phyloP scores from a whole-genome alignment of 1,139 yeast species.

The Trichomonascaceae sp. region DNA sequence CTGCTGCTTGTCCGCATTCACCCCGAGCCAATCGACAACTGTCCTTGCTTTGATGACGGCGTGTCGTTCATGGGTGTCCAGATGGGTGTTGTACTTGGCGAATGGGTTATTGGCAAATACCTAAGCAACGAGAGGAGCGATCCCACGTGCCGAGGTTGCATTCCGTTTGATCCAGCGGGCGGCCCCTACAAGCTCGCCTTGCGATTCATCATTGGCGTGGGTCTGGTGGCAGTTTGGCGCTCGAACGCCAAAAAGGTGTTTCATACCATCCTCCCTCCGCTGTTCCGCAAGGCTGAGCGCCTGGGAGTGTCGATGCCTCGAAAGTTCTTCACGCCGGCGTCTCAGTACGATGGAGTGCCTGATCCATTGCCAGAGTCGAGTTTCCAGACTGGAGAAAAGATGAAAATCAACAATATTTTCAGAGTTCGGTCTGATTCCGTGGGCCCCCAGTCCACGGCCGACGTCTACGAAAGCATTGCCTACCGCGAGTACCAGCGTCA shows the following conservation, averaged over 20 bases:
- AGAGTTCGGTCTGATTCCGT: constrained; percentile 27
- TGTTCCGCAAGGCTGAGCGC: constrained; percentile 24
- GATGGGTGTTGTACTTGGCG: constrained; percentile 54
- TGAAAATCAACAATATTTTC: constrained; percentile 18
- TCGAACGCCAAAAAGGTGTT: constrained; percentile 49
- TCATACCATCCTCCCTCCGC: constrained; percentile 31
- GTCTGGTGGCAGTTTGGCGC: constrained; percentile 57
- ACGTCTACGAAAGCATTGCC: constrained; percentile 29
- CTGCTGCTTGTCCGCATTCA: constrained; percentile 41
- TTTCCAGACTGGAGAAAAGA: constrained; percentile 19
- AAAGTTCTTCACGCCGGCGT: constrained; percentile 26
- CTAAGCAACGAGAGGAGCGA: not conserved
- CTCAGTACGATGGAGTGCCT: constrained; percentile 26
- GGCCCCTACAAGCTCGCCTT: constrained; percentile 18
- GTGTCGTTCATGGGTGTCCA: constrained; percentile 90
- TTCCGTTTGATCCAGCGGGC: constrained; percentile 27
- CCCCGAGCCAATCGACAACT: constrained; percentile 80
- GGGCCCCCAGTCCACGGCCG: constrained; percentile 33
- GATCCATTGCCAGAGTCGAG: constrained; percentile 22
- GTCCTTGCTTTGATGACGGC: constrained; percentile 94
- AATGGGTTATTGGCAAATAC: constrained; percentile 28
- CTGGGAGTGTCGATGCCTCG: constrained; percentile 30
- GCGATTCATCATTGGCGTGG: constrained; percentile 46
- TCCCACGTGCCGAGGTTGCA: constrained; percentile 16
- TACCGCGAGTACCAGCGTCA: constrained; percentile 20